Percentiles rank a stretch among this genome's conserved stretches.
Conservation (phyloP, 1,139 yeast species). For the Pichia sp. region DNA sequence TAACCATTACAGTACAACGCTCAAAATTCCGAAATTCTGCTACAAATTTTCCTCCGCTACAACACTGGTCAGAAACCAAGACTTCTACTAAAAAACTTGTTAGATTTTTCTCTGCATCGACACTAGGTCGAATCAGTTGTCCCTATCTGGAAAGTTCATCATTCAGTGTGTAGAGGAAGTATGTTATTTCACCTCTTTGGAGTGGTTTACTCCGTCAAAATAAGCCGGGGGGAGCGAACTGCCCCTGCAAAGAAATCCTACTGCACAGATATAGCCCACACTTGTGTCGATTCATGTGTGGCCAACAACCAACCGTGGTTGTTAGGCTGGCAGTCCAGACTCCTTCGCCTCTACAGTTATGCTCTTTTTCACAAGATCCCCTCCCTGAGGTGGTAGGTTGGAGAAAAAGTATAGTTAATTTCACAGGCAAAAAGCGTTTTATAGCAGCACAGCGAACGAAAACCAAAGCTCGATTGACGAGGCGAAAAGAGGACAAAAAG, state of each 20-base stretch:
- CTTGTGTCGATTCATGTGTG: background rate
- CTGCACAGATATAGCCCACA: background rate
- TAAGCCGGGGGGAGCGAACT: background rate
- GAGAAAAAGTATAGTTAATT: background rate
- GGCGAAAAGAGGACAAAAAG: background rate
- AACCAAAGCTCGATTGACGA: background rate
- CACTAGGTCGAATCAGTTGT: slow-evolving; percentile 30
- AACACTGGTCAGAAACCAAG: slow-evolving; percentile 17
- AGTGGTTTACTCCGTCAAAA: background rate
- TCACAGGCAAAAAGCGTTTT: background rate
- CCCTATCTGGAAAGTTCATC: slow-evolving; percentile 34
- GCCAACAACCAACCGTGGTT: background rate
- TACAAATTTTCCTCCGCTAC: background rate
- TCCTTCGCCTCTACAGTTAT: too few species aligned
- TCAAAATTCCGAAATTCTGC: background rate
- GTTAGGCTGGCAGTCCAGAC: background rate
- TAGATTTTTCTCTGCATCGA: slow-evolving; percentile 17
- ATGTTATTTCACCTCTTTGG: background rate
- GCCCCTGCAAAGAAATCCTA: background rate
- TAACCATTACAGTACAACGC: background rate
- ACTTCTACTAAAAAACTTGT: slow-evolving; percentile 22
- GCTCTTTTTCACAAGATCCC: too few species aligned
- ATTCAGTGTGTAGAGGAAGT: slow-evolving; percentile 15
- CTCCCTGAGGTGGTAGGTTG: background rate
- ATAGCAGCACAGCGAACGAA: background rate